Percentiles rank a stretch among this genome's conserved stretches.
Evolutionary conservation across 2,329 filamentous ascomycete genomes (phyloP).

Genomic region (Cercospora sojina): DNA sequence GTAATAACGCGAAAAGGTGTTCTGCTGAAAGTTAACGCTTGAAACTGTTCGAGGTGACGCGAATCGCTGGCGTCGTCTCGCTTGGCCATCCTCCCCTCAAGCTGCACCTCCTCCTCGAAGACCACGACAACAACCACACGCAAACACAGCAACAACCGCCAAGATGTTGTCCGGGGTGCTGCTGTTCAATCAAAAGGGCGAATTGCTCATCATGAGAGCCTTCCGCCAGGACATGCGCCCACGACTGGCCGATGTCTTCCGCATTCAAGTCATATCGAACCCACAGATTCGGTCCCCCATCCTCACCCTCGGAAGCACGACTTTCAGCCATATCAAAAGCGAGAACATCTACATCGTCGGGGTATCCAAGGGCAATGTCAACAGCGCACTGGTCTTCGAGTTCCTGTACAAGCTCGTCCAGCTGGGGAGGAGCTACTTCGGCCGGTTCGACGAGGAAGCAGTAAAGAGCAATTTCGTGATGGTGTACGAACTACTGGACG

Average conservation of each 20-base stretch:
- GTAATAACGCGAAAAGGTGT: background rate
- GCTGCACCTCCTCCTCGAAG: constrained; percentile 2
- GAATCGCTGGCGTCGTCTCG: constrained; percentile 2
- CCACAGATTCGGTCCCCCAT: constrained; percentile 96
- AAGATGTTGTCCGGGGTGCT: constrained; percentile 95
- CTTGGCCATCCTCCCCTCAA: constrained; percentile 1
- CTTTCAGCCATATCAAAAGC: constrained; percentile 99
- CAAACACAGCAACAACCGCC: constrained; percentile 26
- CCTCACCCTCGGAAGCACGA: constrained; percentile 93
- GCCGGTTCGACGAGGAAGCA: constrained; percentile 97
- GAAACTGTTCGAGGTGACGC: constrained; percentile 14
- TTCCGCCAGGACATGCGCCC: constrained; percentile 98
- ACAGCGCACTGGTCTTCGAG: constrained; percentile 96
- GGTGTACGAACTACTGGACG: constrained; percentile 94
- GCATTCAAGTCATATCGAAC: constrained; percentile 97
- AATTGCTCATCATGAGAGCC: constrained; percentile 98
- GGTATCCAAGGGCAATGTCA: constrained; percentile 98
- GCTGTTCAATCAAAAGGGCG: constrained; percentile 98
- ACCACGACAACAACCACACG: background rate
- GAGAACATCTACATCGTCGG: constrained; percentile 98
- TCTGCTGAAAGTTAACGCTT: constrained; percentile 6
- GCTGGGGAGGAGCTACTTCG: constrained; percentile 93
- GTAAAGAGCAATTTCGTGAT: constrained; percentile 99
- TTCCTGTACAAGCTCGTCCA: constrained; percentile 91
- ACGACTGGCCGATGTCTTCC: constrained; percentile 96